These are phyloP conservation scores for Leccinum subrobustum DNA, from an alignment of 1,284 basidiomycete species.

Conservation along the genomic window DNA sequence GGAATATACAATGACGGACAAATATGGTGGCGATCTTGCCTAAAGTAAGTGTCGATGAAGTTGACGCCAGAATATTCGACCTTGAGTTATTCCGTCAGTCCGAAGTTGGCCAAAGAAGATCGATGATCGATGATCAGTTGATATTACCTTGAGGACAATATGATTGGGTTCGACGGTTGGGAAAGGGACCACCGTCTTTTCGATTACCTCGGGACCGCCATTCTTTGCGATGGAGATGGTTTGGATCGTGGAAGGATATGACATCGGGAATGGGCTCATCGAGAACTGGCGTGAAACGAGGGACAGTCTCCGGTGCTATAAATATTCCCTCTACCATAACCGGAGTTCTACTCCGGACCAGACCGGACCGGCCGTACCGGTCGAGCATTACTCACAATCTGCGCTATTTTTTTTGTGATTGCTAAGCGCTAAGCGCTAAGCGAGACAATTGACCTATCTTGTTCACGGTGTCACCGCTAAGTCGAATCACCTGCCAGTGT, in stretches of 20 bases:
- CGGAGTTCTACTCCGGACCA: not conserved
- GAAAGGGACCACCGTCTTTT: conserved; percentile 59
- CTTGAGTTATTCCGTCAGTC: conserved; percentile 31
- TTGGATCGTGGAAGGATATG: not conserved
- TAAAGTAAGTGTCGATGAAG: conserved; percentile 83
- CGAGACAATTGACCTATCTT: no score
- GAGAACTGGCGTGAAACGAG: conserved; percentile 27
- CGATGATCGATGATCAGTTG: conserved; percentile 10
- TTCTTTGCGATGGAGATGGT: conserved; percentile 57
- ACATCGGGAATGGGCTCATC: not conserved
- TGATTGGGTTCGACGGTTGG: conserved; percentile 66
- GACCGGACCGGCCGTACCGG: no score
- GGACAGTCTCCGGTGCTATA: conserved; percentile 4
- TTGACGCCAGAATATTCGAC: conserved; percentile 76
- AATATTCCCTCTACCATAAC: not conserved
- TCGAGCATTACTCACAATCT: not conserved
- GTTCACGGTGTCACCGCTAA: no score
- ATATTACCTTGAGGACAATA: conserved; percentile 74
- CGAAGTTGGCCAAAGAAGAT: not conserved
- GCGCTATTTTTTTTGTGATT: not conserved
- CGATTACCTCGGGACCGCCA: conserved; percentile 80
- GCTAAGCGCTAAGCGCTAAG: not conserved
- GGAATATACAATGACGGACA: not conserved
- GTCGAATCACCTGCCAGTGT: no score
- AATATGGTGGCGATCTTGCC: conserved; percentile 36